Base-by-base conservation (phyloP, 331 rosid genomes). In the Saraca asoca region DNA sequence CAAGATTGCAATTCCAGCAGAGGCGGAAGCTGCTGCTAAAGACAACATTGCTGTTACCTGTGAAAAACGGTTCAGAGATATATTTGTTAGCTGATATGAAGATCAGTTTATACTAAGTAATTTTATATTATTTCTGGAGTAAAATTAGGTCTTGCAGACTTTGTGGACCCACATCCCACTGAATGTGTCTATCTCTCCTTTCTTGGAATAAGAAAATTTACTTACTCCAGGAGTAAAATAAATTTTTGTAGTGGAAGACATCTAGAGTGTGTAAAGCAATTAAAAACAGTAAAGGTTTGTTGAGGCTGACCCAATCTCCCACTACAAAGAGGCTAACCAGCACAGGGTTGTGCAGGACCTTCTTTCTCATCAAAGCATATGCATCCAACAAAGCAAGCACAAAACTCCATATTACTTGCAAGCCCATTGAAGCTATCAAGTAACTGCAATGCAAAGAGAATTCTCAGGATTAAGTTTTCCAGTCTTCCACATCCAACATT, bases 251-350 rank as follows among this genome's bases (percentile, higher is more conserved):
- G n/a, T n/a, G n/a, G n/a, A n/a, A n/a, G n/a, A n/a, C n/a, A n/a
- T n/a, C n/a, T n/a, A n/a, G n/a, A n/a, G n/a, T n/a, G n/a, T n/a
- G n/a, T n/a, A n/a, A n/a, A n/a, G n/a, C n/a, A n/a, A n/a, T n/a
- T n/a, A 55, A 42, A 37, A 41, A 31, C 46, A 12, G 67, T 72
- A 34, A 51, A 58, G 52, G 75, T 49, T 42, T 55, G 56, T 39
- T 75, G 87, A 79, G 70, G 35, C 96, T 85, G 58, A 92, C 98
- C 98, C 98, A 92, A 71, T 92, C 98, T 81, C 96, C 98, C 64
- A 92, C 89, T 13, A 83, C 87, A 17, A 83, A 92, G 82, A 92
- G 96, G 87, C 98, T 89, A 72, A 92, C 88, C 37, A 89, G 66
- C 20, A 87, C 80, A 17, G 83, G 89, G 51, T 89, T 87, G 73